Evolutionary conservation across 371 early-diverging fungal genomes (phyloP), one percentile per base, ranked within the genome.

Genomic region (Zychaea mexicana): DNA sequence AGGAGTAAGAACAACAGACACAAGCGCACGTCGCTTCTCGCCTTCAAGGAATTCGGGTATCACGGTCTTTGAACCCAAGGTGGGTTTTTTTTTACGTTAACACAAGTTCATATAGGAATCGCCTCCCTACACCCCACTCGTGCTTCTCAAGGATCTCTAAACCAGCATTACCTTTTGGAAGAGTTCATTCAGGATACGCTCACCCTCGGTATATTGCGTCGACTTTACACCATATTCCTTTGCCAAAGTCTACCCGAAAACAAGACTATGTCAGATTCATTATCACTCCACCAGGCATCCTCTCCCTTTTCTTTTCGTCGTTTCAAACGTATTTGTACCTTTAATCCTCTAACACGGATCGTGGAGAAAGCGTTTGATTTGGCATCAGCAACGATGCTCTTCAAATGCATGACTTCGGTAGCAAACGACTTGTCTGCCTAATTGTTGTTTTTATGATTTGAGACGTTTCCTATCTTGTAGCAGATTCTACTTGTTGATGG

Each of bases 161-260:
- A 36, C 38, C 38, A 36, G 38, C 38, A 61, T 60, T 72, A 66
- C 54, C 55, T 74, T 64, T 57, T 71, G 63, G 49, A 80, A 60
- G 36, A 80, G 66, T 47, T 69, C 60, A n/a, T 58, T 65, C 24
- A 77, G 17, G 27, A 75, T 65, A 2, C 57, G 32, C 28, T 67
- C 57, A 4, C 73, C 81, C 46, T 68, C 69, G 52, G 70, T 60
- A 57, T 77, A 77, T 61, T 81, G 69, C 0, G 60, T 32, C 17
- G 81, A 81, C 12, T 66, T 42, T n/a, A 56, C 56, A 33, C 81
- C 81, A 54, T 81, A 76, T 31, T 58, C 57, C 30, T 70, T 56
- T 22, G 52, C 59, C 27, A 81, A 53, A 19, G 31, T 28, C 62
- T 62, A 62, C 8, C 8, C 10, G 15, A 36, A 2, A 39, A 28